Base-by-base conservation (phyloP, 169 alveolate species). In the Theileria annulata region DNA sequence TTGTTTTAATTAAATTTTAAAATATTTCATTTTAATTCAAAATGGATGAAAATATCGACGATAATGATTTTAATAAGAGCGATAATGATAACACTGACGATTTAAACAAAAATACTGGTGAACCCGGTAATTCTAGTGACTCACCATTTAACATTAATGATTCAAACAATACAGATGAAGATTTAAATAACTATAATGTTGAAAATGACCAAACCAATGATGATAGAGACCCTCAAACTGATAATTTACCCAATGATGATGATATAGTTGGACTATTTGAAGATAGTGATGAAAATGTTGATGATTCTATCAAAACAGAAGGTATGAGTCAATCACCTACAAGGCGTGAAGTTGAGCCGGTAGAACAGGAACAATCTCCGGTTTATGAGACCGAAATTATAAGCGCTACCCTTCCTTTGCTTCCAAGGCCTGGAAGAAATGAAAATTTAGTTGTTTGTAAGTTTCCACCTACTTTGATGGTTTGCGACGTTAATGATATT, bases 381-480 rank as follows among this genome's bases (percentile, higher is more conserved):
- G 47, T 42, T 23, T 37, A 25, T 5, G 60, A 30, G 42, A 31
- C 0, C 2, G 25, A 56, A 73, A 75, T 70, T 28, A 19, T 73
- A 19, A 25, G 69, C 47, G 64, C 71, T 59, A 30, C 86, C 1
- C 71, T 82, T 33, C 37, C 54, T 5, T 17, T 54, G 10, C n/a
- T 68, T 28, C 74, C 85, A 3, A 62, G 47, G 62, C 89, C 89
- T 13, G 76, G 31, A 33, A n/a, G 59, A 8, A 76, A 49, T 59
- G 76, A 77, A 19, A 80, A 77, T 19, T 51, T 84, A 71, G 79
- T 71, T n/a, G 71, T 84, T 19, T 76, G 90, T 73, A 84, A 77
- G 70, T 84, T 84, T 48, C 90, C 90, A 10, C 90, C 84, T 8
- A 67, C 90, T 21, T 71, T 84, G 19, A 35, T 37, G 47, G 79